Base-by-base conservation (phyloP, 179 eudicot species). In the Silene vulgaris region DNA sequence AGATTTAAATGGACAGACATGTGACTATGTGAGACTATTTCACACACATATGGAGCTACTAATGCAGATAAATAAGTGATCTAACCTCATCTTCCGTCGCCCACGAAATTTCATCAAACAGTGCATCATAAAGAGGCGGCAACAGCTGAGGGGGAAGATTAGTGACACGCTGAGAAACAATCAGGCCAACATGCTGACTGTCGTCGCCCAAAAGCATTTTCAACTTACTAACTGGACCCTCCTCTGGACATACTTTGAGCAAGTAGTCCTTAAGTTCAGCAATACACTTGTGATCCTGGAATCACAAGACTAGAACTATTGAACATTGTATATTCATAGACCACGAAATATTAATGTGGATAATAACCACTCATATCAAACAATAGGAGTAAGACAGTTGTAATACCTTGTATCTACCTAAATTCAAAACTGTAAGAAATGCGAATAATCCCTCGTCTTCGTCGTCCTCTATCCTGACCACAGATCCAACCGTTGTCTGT, bases 131-230 rank as follows among this genome's bases (percentile, higher is more conserved):
- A 72, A 92, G 87, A 54, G 84, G 97, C 30, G 97, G 99, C 80
- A 95, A 79, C 63, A 95, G 95, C 84, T 92, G 97, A 30, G 91
- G 99, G 75, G 97, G 99, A 74, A 93, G 95, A 87, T 95, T 95
- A 69, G 83, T 88, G 60, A 95, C 90, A 60, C 91, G 87, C 87
- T 89, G 97, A 16, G 97, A 92, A 50, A 95, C 90, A 81, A 95
- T 30, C 59, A 95, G 88, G 68, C 97, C 99, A 14, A 95, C 91
- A 81, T 85, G 85, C 28, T 76, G 74, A 5, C 87, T 84, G 64
- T 86, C 79, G 75, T 87, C 88, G 65, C 83, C 90, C 60, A 93
- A 74, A 65, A 89, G 72, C 5, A 67, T 77, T 74, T 78, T 81
- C 83, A 92, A 76, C 43, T 89, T 78, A 50, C 69, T 20, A 35